These are phyloP conservation scores for Claviceps sp. DNA, from an alignment of 2,329 filamentous ascomycete species.

Conservation along the genomic window DNA sequence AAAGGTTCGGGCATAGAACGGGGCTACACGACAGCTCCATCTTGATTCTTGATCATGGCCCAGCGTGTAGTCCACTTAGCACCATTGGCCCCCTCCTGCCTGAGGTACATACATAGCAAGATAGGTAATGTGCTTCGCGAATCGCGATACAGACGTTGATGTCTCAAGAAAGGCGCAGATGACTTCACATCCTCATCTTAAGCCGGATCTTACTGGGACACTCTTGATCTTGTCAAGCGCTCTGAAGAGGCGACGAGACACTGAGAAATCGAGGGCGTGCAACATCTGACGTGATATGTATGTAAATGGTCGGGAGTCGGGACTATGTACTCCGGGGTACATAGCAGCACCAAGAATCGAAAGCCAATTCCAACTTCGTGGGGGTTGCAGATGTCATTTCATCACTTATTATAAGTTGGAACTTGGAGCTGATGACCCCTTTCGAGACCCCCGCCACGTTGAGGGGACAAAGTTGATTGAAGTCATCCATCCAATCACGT, in stretches of 20 bases:
- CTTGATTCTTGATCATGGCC: too few species aligned
- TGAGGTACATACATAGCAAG: too few species aligned
- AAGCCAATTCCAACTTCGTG: background rate
- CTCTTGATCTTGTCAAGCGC: background rate
- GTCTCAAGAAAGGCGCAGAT: background rate
- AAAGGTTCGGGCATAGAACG: background rate
- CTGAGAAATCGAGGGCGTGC: background rate
- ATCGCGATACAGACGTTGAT: too few species aligned
- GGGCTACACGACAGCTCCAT: too few species aligned
- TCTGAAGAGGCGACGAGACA: background rate
- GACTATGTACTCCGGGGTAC: background rate
- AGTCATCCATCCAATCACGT: slow-evolving; percentile 19
- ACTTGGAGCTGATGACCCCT: background rate
- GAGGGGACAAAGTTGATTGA: background rate
- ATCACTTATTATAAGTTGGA: background rate
- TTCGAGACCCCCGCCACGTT: background rate
- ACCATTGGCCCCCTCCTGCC: background rate
- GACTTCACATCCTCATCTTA: background rate
- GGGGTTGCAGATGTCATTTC: background rate
- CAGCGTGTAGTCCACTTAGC: background rate
- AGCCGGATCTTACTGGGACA: background rate
- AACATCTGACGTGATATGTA: too few species aligned
- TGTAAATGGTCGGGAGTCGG: too few species aligned
- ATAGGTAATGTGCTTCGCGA: too few species aligned
- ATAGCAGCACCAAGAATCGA: background rate